These are phyloP conservation scores for Aspergillus tanneri DNA, from an alignment of 2,329 filamentous ascomycete genomes.

Conservation along the genomic window DNA sequence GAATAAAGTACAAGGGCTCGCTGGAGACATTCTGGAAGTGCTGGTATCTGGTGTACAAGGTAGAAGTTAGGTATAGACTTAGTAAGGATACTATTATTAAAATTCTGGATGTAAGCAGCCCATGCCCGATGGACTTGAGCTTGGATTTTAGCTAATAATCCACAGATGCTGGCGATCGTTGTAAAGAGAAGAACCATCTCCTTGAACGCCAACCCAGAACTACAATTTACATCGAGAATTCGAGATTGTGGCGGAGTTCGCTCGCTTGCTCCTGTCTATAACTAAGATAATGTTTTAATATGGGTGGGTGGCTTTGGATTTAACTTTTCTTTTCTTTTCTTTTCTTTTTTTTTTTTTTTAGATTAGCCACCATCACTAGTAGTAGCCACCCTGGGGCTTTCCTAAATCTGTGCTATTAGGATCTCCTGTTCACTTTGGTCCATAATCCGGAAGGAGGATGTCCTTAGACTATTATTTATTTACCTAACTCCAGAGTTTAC, in stretches of 20 bases:
- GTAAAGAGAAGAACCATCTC: constrained; percentile 26
- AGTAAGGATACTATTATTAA: constrained; percentile 22
- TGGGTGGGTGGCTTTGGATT: constrained; percentile 28
- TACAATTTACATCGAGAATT: constrained; percentile 35
- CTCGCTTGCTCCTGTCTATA: constrained; percentile 28
- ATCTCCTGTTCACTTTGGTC: not conserved
- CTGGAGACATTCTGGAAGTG: constrained; percentile 26
- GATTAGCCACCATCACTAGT: not conserved
- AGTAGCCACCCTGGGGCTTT: not conserved
- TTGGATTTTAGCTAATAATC: constrained; percentile 15
- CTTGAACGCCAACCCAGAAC: constrained; percentile 24
- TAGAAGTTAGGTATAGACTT: constrained; percentile 14
- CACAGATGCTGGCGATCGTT: constrained; percentile 28
- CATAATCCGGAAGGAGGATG: not conserved
- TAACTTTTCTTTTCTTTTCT: constrained; percentile 10
- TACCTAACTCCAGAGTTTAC: not conserved
- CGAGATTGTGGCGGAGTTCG: constrained; percentile 33
- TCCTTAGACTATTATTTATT: not conserved
- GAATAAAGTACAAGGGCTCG: constrained; percentile 20
- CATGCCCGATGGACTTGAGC: constrained; percentile 2
- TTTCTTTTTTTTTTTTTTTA: not conserved
- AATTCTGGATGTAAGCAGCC: constrained; percentile 20
- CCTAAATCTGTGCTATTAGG: not conserved
- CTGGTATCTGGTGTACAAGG: constrained; percentile 27
- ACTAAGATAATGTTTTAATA: constrained; percentile 34